Evolutionary conservation across 2,329 filamentous ascomycete genomes (phyloP).

Genomic region (Truncatella angustata): DNA sequence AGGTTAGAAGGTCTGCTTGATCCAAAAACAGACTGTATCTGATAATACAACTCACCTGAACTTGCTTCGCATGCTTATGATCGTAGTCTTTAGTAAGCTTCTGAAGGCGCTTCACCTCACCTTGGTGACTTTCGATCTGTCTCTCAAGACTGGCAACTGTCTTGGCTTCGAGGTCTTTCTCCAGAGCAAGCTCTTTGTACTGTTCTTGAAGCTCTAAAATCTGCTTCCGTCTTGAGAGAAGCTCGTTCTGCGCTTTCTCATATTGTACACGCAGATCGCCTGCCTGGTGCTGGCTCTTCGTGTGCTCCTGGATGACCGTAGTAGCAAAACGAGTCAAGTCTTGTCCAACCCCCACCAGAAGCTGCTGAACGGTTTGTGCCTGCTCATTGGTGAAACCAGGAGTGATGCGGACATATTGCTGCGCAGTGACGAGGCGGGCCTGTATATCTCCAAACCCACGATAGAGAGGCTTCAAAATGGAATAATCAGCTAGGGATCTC

Average conservation of each 20-base stretch:
- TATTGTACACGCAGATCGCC: constrained; percentile 11
- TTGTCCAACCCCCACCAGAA: constrained; percentile 15
- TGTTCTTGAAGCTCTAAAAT: constrained; percentile 7
- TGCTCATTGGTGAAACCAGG: constrained; percentile 16
- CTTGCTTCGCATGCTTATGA: constrained; percentile 17
- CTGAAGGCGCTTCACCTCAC: constrained; percentile 16
- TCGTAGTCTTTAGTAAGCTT: constrained; percentile 19
- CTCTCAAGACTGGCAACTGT: constrained; percentile 8
- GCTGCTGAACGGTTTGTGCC: constrained; percentile 17
- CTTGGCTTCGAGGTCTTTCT: constrained; percentile 11
- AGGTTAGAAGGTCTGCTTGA: no score
- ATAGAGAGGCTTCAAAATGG: constrained; percentile 2
- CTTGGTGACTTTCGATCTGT: constrained; percentile 12
- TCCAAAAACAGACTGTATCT: no score
- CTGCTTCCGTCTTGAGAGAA: constrained; percentile 8
- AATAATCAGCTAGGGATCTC: background rate
- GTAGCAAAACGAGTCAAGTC: constrained; percentile 10
- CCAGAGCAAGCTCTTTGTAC: background rate
- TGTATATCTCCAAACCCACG: constrained; percentile 12
- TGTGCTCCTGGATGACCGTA: constrained; percentile 1
- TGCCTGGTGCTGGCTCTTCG: constrained; percentile 6
- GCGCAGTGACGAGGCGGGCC: constrained; percentile 16
- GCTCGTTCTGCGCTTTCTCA: constrained; percentile 10
- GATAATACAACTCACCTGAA: constrained; percentile 19
- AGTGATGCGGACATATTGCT: constrained; percentile 19